Base-by-base conservation (phyloP, 2,329 filamentous ascomycete genomes). In the Scytalidium lignicola region DNA sequence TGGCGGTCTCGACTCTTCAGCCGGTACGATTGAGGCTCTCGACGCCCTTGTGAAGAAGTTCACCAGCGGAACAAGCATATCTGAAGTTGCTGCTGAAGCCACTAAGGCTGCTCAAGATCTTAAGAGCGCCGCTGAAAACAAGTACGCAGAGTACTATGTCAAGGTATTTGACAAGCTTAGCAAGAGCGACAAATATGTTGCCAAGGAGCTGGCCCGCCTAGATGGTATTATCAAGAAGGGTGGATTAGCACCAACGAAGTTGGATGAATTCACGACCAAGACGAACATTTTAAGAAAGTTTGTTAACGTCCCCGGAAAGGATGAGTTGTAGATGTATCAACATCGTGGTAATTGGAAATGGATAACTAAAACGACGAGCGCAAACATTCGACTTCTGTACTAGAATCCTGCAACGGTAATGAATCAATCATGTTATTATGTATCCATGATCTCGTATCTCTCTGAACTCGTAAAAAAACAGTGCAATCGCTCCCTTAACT, bases 121-220 rank as follows among this genome's bases (percentile, higher is more conserved):
- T 46, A 80, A 85, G 71, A 83, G 79, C 47, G 67, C 73, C 53
- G 74, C 72, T 12, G 74, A 82, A 68, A 70, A 85, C 69, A 89
- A 88, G 75, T 95, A 92, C 65, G 89, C 89, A 43, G 80, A 91
- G 71, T 99, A 99, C 80, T 97, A 99, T 70, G 76, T 93, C 67
- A 89, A 88, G 67, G 90, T 95, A 48, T 86, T 93, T 53, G 82
- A 88, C 67, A 97, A 96, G 82, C 74, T 93, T 55, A 77, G 74
- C 65, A 76, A 85, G 68, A 95, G 86, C 72, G 77, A 86, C 53
- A 85, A 76, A 46, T 96, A 89, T 65, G 89, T 83, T 44, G 74
- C 81, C 65, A 97, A 96, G 82, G 92, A 97, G 77, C 75, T 91
- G 55, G 78, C 83, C 53, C 82, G 92, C 55, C 76, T 97, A 54